Evolutionary conservation across 2,329 filamentous ascomycete species (phyloP).

Genomic region (Tothia fuscella): DNA sequence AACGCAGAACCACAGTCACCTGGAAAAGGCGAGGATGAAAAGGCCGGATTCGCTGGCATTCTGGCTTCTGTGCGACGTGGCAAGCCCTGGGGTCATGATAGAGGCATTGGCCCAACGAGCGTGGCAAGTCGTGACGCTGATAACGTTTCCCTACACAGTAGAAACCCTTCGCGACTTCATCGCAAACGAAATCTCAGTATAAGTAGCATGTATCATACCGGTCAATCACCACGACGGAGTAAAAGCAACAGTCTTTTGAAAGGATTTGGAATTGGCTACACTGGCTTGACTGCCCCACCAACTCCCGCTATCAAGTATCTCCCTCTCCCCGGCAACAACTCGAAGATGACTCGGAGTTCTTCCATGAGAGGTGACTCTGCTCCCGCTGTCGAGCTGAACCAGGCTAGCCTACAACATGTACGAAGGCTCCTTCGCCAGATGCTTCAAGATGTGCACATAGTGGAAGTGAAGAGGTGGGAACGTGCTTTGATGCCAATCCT

Average conservation of each 20-base stretch:
- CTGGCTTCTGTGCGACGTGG: constrained; percentile 64
- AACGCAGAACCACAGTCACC: constrained; percentile 48
- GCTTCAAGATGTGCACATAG: constrained; percentile 61
- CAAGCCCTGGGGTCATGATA: constrained; percentile 38
- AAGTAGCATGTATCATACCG: constrained; percentile 57
- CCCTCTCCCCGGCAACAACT: constrained; percentile 14
- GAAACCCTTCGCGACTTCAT: neutral
- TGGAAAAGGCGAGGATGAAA: constrained; percentile 57
- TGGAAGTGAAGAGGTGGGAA: constrained; percentile 70
- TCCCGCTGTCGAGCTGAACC: constrained; percentile 72
- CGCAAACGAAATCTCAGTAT: constrained; percentile 75
- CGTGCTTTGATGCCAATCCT: constrained; percentile 83
- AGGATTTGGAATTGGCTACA: constrained; percentile 24
- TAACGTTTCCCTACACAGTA: constrained; percentile 6
- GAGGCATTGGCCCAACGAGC: constrained; percentile 58
- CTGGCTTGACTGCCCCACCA: constrained; percentile 5
- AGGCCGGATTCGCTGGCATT: constrained; percentile 58
- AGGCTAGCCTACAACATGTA: constrained; percentile 79
- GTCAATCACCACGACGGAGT: constrained; percentile 58
- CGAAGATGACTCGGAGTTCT: constrained; percentile 49
- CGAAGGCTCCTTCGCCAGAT: constrained; percentile 74
- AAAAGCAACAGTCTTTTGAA: constrained; percentile 42
- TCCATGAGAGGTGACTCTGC: constrained; percentile 66
- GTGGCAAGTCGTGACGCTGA: constrained; percentile 39
- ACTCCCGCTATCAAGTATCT: constrained; percentile 32